phyloP scores from a whole-genome alignment of 148 eudicot species.

The Suaeda aralocaspica region DNA sequence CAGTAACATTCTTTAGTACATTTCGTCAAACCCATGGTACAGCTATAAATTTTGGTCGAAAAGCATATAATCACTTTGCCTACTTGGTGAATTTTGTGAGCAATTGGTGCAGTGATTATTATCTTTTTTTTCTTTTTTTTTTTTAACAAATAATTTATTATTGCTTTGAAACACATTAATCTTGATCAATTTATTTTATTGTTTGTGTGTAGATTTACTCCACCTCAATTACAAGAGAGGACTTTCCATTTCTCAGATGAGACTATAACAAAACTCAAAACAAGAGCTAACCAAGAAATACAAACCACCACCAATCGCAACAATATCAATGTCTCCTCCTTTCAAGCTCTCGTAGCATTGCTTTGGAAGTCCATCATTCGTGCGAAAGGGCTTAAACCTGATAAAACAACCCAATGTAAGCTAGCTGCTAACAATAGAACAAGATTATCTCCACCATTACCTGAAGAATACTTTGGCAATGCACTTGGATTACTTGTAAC shows the following conservation, averaged over 20 bases:
- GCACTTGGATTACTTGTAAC: conserved; percentile 32
- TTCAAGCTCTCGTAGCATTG: conserved; percentile 53
- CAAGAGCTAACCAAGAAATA: conserved; percentile 36
- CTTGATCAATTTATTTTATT: too few relatives aligned
- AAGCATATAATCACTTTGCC: too few relatives aligned
- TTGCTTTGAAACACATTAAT: too few relatives aligned
- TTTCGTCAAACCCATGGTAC: too few relatives aligned
- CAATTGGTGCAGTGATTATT: too few relatives aligned
- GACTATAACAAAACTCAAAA: conserved; percentile 39
- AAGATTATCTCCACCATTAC: conserved; percentile 42
- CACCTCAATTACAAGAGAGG: conserved; percentile 20
- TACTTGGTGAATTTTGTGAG: too few relatives aligned
- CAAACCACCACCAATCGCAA: neutral
- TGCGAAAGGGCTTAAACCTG: conserved; percentile 32
- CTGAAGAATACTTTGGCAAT: conserved; percentile 56
- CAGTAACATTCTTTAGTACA: too few relatives aligned
- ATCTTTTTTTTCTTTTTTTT: too few relatives aligned
- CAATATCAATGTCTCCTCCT: conserved; percentile 47
- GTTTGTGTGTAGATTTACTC: too few relatives aligned
- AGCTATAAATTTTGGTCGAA: too few relatives aligned
- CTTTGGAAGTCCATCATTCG: conserved; percentile 59
- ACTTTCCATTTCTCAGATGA: conserved; percentile 52
- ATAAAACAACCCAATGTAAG: conserved; percentile 41
- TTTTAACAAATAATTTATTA: too few relatives aligned
- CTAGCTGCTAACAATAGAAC: conserved; percentile 54